phyloP scores from a whole-genome alignment of 2,329 filamentous ascomycete species.

The Phaeosphaeria sp. region DNA sequence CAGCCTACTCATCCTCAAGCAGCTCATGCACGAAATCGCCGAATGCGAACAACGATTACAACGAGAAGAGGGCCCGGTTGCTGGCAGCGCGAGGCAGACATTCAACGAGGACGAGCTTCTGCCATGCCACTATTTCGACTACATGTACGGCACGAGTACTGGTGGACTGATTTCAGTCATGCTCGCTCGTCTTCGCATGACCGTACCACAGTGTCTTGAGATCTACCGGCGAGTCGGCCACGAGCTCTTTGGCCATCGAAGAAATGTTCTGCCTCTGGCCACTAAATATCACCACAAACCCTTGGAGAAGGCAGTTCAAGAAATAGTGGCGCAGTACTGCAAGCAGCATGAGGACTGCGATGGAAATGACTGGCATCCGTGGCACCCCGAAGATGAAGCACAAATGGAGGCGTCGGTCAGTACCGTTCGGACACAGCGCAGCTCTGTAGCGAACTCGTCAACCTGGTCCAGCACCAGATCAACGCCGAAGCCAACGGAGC shows the following conservation, averaged over 20 bases:
- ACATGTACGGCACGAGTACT: slow-evolving; percentile 61
- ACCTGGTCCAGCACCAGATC: slow-evolving; percentile 25
- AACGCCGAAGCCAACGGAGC: slow-evolving; percentile 27
- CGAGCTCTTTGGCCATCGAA: slow-evolving; percentile 55
- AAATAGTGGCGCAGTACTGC: slow-evolving; percentile 55
- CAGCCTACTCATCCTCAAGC: slow-evolving; percentile 57
- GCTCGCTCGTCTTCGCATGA: slow-evolving; percentile 58
- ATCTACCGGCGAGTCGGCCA: slow-evolving; percentile 57
- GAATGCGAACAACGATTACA: slow-evolving; percentile 53
- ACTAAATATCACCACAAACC: slow-evolving; percentile 60
- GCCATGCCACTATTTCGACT: slow-evolving; percentile 62
- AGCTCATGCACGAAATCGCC: slow-evolving; percentile 57
- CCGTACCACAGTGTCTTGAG: slow-evolving; percentile 55
- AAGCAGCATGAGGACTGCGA: slow-evolving; percentile 51
- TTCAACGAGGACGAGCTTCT: slow-evolving; percentile 53
- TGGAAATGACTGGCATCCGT: slow-evolving; percentile 55
- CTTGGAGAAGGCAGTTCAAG: slow-evolving; percentile 55
- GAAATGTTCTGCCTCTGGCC: slow-evolving; percentile 53
- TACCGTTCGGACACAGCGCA: not conserved
- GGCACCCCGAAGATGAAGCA: slow-evolving; percentile 29
- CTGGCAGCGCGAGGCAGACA: slow-evolving; percentile 28
- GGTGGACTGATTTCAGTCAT: slow-evolving; percentile 61
- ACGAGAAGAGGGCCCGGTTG: slow-evolving; percentile 50
- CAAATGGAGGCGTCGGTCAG: slow-evolving; percentile 2
- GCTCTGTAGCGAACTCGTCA: slow-evolving; percentile 22